phyloP scores from a whole-genome alignment of 495 filamentous ascomycete species.

The Penicillium pulvis region DNA sequence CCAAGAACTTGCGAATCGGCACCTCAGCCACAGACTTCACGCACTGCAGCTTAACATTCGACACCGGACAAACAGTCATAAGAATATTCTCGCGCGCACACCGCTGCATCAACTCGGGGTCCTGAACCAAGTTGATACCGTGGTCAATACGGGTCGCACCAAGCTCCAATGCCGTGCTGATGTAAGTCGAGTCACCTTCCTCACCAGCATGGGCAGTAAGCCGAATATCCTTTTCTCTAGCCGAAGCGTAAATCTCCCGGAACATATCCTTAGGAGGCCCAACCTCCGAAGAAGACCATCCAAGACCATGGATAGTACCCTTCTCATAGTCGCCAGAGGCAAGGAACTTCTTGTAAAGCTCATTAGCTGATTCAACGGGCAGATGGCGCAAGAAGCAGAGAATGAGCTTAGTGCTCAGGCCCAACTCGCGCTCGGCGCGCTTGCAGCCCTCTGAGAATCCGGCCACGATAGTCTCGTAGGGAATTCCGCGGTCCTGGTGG shows the following conservation, averaged over 20 bases:
- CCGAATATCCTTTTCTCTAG: conserved; percentile 50
- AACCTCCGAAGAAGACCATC: conserved; percentile 67
- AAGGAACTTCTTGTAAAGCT: conserved; percentile 50
- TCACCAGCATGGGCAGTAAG: conserved; percentile 75
- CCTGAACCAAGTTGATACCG: conserved; percentile 65
- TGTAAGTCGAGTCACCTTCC: conserved; percentile 70
- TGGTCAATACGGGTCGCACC: conserved; percentile 69
- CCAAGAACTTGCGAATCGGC: conserved; percentile 65
- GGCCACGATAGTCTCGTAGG: conserved; percentile 58
- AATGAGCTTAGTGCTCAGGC: conserved; percentile 63
- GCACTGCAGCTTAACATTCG: conserved; percentile 67
- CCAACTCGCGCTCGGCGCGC: conserved; percentile 63
- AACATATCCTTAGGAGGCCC: conserved; percentile 66
- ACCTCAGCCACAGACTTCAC: conserved; percentile 58
- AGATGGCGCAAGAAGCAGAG: conserved; percentile 73
- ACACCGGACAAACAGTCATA: conserved; percentile 72
- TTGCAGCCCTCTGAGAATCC: conserved; percentile 61
- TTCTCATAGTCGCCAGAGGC: conserved; percentile 52
- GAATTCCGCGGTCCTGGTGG: conserved; percentile 64
- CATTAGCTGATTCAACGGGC: conserved; percentile 53
- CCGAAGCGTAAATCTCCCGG: conserved; percentile 57
- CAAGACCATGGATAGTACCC: conserved; percentile 61
- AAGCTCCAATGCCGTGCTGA: conserved; percentile 64
- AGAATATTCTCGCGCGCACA: conserved; percentile 58
- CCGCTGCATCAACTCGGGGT: conserved; percentile 57